Evolutionary conservation across 73 alveolate species (phyloP).

Genomic region (Stentor coeruleus): DNA sequence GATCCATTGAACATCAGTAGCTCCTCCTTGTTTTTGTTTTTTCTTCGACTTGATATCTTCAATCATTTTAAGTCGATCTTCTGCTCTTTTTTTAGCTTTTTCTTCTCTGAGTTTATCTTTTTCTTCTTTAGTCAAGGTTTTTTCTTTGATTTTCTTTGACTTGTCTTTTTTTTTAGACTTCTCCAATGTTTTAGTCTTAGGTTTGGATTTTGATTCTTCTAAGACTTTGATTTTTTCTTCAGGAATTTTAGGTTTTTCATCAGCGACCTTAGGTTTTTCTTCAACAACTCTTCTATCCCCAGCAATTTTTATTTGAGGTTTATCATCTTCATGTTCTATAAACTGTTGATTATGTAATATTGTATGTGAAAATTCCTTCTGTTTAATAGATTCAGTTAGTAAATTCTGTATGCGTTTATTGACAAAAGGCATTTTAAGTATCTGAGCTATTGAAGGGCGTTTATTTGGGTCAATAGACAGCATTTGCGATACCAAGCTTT

Average conservation of each 20-base stretch:
- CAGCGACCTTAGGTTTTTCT: neutral
- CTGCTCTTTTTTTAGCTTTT: neutral
- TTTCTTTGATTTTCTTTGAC: neutral
- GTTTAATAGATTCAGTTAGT: slow-evolving; percentile 55
- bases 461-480: slow-evolving; percentile 53
- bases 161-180: neutral
- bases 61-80: neutral
- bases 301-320: slow-evolving; percentile 3
- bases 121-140: neutral
- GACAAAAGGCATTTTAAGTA: slow-evolving; percentile 42
- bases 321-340: neutral
- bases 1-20: neutral
- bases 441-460: slow-evolving; percentile 64
- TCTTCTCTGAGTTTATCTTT: neutral
- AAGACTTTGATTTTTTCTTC: neutral
- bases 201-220: neutral
- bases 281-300: neutral
- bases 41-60: neutral
- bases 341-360: too few relatives aligned
- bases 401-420: slow-evolving; percentile 52
- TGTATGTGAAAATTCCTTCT: slow-evolving; percentile 52
- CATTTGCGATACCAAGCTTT: slow-evolving; percentile 39
- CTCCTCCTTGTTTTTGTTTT: neutral
- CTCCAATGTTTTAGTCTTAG: neutral
- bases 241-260: neutral